A percentile compares a stretch with the other conserved stretches of the same genome.
These are phyloP conservation scores for Oidium heveae DNA, from an alignment of 2,329 filamentous ascomycete species.

Conservation along the genomic window DNA sequence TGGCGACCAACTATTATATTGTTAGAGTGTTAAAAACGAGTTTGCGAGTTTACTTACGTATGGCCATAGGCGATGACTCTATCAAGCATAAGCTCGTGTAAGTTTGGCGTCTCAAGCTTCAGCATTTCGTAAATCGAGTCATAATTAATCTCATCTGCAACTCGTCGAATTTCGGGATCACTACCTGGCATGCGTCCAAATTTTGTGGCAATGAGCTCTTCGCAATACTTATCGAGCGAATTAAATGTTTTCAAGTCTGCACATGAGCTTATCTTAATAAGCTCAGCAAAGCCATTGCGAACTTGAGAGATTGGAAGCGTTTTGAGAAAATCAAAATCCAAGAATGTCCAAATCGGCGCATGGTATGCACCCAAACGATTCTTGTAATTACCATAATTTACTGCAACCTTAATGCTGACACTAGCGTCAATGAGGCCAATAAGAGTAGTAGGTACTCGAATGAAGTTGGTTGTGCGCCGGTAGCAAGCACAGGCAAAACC, in stretches of 20 bases:
- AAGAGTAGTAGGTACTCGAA: constrained; percentile 48
- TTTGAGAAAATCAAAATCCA: constrained; percentile 48
- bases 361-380: constrained; percentile 51
- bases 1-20: constrained; percentile 28
- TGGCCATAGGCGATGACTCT: constrained; percentile 51
- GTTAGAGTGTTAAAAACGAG: not conserved
- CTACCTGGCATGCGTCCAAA: constrained; percentile 37
- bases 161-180: constrained; percentile 26
- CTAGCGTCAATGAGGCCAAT: constrained; percentile 54
- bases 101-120: constrained; percentile 45
- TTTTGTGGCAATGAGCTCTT: constrained; percentile 36
- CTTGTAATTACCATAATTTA: constrained; percentile 56
- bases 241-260: constrained; percentile 40
- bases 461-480: constrained; percentile 47
- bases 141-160: constrained; percentile 42
- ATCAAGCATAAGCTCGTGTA: constrained; percentile 49
- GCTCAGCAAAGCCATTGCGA: constrained; percentile 47
- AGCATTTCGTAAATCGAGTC: constrained; percentile 48
- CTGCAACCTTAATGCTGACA: constrained; percentile 54
- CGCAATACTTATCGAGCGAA: constrained; percentile 41
- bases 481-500: constrained; percentile 50
- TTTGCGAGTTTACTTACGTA: constrained; percentile 17
- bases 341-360: constrained; percentile 44
- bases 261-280: constrained; percentile 54
- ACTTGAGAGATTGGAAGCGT: constrained; percentile 42